phyloP scores from a whole-genome alignment of 805 yeast genomes.

The Wickerhamiella bombiphila region DNA sequence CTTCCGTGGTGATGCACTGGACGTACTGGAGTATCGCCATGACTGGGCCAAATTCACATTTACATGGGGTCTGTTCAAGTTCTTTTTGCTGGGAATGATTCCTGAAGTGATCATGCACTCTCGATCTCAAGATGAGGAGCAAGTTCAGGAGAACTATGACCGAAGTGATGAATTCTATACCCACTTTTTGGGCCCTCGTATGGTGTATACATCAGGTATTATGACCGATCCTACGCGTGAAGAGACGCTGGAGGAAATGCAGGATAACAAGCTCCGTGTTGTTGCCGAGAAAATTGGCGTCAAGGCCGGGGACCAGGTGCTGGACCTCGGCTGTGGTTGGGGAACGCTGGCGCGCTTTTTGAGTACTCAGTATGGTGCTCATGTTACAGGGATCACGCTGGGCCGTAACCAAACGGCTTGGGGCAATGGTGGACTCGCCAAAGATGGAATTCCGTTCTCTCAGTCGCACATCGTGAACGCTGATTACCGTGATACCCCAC shows the following conservation, averaged over 20 bases:
- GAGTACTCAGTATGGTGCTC: slow-evolving; percentile 67
- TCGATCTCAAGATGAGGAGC: slow-evolving; percentile 90
- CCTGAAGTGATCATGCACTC: slow-evolving; percentile 90
- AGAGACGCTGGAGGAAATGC: slow-evolving; percentile 57
- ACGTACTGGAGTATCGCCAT: slow-evolving; percentile 71
- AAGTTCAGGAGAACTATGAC: slow-evolving; percentile 89
- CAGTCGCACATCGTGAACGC: slow-evolving; percentile 68
- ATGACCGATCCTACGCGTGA: slow-evolving; percentile 54
- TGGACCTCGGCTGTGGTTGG: slow-evolving; percentile 94
- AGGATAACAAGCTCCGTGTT: slow-evolving; percentile 76
- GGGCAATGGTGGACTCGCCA: slow-evolving; percentile 58
- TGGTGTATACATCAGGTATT: slow-evolving; percentile 84
- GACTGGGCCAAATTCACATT: slow-evolving; percentile 81
- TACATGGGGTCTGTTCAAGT: slow-evolving; percentile 62
- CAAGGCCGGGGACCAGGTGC: slow-evolving; percentile 53
- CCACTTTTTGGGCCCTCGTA: slow-evolving; percentile 88
- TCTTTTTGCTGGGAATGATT: slow-evolving; percentile 71
- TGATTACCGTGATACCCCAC: slow-evolving; percentile 85
- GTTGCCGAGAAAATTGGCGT: slow-evolving; percentile 79
- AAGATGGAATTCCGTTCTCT: slow-evolving; percentile 51
- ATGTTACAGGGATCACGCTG: slow-evolving; percentile 77
- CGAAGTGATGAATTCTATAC: slow-evolving; percentile 92
- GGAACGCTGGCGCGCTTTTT: slow-evolving; percentile 82
- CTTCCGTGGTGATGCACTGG: slow-evolving; percentile 78
- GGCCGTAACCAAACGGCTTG: slow-evolving; percentile 85